These are phyloP conservation scores for Metschnikowia henanensis DNA, from an alignment of 805 yeast species.

Conservation along the genomic window DNA sequence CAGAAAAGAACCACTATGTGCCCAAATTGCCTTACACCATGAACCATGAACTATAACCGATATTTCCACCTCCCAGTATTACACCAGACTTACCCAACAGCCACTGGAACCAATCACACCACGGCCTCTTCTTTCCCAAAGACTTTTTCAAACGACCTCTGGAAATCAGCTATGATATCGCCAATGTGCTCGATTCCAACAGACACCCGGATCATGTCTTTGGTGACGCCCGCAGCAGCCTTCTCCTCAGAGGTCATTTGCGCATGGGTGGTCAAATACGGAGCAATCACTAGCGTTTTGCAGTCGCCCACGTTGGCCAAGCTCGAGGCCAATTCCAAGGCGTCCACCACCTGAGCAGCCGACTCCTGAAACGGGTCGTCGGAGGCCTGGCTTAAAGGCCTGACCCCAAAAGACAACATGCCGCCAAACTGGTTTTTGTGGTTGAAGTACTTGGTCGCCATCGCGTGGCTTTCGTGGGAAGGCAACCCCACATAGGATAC, in stretches of 20 bases:
- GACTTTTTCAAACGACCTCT: slow-evolving; percentile 59
- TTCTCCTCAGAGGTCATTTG: slow-evolving; percentile 85
- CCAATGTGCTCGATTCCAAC: slow-evolving; percentile 23
- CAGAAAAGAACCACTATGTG: too few species aligned
- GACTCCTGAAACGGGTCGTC: slow-evolving; percentile 68
- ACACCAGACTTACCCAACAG: too few species aligned
- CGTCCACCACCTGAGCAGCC: slow-evolving; percentile 83
- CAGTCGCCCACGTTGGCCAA: slow-evolving; percentile 97
- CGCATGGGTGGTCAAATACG: slow-evolving; percentile 94
- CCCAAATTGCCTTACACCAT: too few species aligned
- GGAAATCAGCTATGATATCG: slow-evolving; percentile 32
- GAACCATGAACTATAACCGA: too few species aligned
- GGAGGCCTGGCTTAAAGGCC: slow-evolving; percentile 45
- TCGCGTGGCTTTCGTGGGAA: slow-evolving; percentile 73
- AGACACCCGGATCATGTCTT: slow-evolving; percentile 73
- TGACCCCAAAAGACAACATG: slow-evolving; percentile 86
- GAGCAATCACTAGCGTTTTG: slow-evolving; percentile 93
- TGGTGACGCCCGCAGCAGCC: slow-evolving; percentile 79
- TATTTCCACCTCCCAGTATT: too few species aligned
- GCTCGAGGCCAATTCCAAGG: slow-evolving; percentile 81
- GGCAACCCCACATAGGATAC: slow-evolving; percentile 92
- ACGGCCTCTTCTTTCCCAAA: not conserved
- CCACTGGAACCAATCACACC: too few species aligned
- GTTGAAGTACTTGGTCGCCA: slow-evolving; percentile 77
- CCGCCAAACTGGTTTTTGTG: too few species aligned